A percentile compares a stretch with the other conserved stretches of the same genome.
Evolutionary conservation across 179 eudicot genomes (phyloP).

Genomic region (Carnegiea gigantea): DNA sequence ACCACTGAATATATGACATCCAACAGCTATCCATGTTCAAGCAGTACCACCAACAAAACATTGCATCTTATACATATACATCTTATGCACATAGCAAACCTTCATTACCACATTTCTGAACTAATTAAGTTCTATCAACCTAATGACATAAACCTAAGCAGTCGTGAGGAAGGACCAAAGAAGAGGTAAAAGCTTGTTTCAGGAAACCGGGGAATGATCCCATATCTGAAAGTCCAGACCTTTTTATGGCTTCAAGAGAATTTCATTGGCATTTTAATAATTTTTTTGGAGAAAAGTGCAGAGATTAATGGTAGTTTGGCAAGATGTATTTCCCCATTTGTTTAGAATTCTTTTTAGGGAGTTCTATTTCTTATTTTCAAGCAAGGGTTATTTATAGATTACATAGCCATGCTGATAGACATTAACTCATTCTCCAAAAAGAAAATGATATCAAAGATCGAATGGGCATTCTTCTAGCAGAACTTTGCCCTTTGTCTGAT

Average conservation of each 20-base stretch:
- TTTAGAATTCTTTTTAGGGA: too few relatives aligned
- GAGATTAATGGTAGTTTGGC: not conserved
- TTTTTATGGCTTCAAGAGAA: too few relatives aligned
- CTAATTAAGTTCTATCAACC: not conserved
- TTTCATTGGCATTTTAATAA: too few relatives aligned
- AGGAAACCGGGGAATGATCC: not conserved
- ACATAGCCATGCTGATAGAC: not conserved
- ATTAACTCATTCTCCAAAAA: not conserved
- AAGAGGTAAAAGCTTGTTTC: not conserved
- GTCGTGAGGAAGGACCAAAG: not conserved
- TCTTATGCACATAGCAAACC: not conserved
- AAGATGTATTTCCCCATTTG: too few relatives aligned
- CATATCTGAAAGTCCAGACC: not conserved
- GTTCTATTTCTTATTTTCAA: not conserved
- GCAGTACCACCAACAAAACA: constrained; percentile 2
- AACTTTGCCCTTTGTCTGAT: not conserved
- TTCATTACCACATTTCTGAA: not conserved
- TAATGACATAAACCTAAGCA: not conserved
- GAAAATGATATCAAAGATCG: not conserved
- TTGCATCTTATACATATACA: constrained; percentile 4
- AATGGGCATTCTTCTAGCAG: not conserved
- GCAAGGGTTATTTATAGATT: not conserved
- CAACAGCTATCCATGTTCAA: not conserved
- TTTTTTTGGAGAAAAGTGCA: too few relatives aligned
- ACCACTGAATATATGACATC: not conserved